Evolutionary conservation across 208 protist genomes (phyloP).

Genomic region (Kentomonas sorsogonicus): DNA sequence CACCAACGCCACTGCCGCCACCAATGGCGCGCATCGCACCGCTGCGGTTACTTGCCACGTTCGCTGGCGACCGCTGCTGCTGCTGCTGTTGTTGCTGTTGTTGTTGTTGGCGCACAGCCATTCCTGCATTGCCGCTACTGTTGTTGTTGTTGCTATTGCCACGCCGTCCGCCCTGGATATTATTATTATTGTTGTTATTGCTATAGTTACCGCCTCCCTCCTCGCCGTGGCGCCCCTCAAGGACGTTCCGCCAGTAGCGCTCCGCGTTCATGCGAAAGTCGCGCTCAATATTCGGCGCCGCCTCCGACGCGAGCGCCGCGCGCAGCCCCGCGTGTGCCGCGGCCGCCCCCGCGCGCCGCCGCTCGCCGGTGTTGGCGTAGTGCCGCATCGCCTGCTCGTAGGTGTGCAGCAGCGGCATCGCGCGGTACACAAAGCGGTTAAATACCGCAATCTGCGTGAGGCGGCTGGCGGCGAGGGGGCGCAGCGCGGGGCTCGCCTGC

Average conservation of each 20-base stretch:
- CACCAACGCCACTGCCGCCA: slow-evolving; percentile 16
- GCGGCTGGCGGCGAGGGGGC: background rate
- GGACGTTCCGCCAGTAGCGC: slow-evolving; percentile 79
- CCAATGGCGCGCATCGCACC: slow-evolving; percentile 9
- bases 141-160: background rate
- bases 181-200: slow-evolving; percentile 6
- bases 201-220: too few relatives aligned
- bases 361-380: slow-evolving; percentile 24
- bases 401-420: slow-evolving; percentile 71
- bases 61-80: slow-evolving; percentile 14
- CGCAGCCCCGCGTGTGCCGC: slow-evolving; percentile 43
- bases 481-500: background rate
- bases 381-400: slow-evolving; percentile 47
- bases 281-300: slow-evolving; percentile 52
- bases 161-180: background rate
- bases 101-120: too few relatives aligned
- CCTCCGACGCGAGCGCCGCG: slow-evolving; percentile 51
- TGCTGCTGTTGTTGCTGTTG: slow-evolving; percentile 18
- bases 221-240: slow-evolving; percentile 60
- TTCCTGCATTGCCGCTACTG: too few relatives aligned
- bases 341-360: slow-evolving; percentile 24
- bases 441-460: slow-evolving; percentile 43
- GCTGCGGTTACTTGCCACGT: too few relatives aligned
- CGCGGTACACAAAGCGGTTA: slow-evolving; percentile 77
- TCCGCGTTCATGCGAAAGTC: slow-evolving; percentile 85